Conservation (phyloP, 2,329 filamentous ascomycete species). For the Claviceps humidiphila region DNA sequence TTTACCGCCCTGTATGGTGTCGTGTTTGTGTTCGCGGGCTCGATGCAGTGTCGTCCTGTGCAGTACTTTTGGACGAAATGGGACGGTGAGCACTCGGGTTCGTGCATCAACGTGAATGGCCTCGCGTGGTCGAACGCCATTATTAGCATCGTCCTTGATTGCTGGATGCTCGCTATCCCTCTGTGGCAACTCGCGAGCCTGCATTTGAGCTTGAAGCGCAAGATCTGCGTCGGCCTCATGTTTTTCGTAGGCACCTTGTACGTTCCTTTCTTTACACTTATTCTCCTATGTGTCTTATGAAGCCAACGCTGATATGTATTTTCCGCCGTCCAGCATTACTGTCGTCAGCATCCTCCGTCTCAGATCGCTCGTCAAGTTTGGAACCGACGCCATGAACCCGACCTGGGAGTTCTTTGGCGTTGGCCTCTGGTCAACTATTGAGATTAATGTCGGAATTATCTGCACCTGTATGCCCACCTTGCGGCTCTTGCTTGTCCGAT, state of each 20-base stretch:
- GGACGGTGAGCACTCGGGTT: constrained; percentile 22
- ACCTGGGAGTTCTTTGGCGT: constrained; percentile 13
- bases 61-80: constrained; percentile 26
- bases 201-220: constrained; percentile 21
- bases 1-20: constrained; percentile 17
- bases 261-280: constrained; percentile 2
- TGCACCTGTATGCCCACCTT: constrained; percentile 16
- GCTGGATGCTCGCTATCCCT: constrained; percentile 26
- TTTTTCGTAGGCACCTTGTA: constrained; percentile 26
- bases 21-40: constrained; percentile 16
- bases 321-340: constrained; percentile 9
- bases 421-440: constrained; percentile 15
- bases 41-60: constrained; percentile 25
- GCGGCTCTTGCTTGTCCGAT: constrained; percentile 9
- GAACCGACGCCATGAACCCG: constrained; percentile 10
- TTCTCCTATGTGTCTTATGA: too few relatives aligned
- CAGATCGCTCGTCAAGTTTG: constrained; percentile 11
- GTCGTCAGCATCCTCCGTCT: constrained; percentile 13
- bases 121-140: constrained; percentile 25
- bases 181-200: constrained; percentile 21
- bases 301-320: not conserved
- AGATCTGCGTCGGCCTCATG: constrained; percentile 25
- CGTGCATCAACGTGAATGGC: constrained; percentile 23
- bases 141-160: constrained; percentile 26
- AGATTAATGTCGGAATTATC: constrained; percentile 10